A percentile compares a stretch with the other conserved stretches of the same genome.
phyloP scores from a whole-genome alignment of 225 moss, liverwort and hornwort genomes.

The Pseudisothecium myosuroides region DNA sequence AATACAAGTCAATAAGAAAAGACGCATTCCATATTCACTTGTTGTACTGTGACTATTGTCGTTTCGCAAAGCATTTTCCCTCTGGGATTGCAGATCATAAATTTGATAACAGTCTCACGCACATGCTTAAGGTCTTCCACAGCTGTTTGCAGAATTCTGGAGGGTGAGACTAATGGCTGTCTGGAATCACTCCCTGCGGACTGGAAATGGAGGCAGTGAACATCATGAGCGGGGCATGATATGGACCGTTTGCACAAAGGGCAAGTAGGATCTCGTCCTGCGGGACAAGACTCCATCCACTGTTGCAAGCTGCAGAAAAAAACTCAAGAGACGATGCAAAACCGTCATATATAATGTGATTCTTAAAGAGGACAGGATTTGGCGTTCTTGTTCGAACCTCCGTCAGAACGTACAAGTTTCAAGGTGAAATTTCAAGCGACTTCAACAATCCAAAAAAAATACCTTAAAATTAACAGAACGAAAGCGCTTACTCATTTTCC shows the following conservation, averaged over 20 bases:
- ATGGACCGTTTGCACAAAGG: slow-evolving; percentile 41
- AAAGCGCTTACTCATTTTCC: neutral
- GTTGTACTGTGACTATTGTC: too few species aligned
- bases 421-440: neutral
- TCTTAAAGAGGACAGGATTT: neutral
- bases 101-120: neutral
- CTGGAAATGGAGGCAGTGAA: slow-evolving; percentile 65
- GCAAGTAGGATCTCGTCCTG: slow-evolving; percentile 34
- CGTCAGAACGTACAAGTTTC: neutral
- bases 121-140: neutral
- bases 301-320: slow-evolving; percentile 40
- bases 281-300: slow-evolving; percentile 55
- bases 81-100: neutral
- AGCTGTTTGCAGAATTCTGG: neutral
- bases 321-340: neutral
- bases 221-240: slow-evolving; percentile 25
- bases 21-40: neutral
- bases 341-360: neutral
- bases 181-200: slow-evolving; percentile 19
- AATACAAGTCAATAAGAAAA: neutral
- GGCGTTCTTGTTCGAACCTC: neutral
- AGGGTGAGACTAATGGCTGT: slow-evolving; percentile 3
- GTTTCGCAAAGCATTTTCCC: neutral
- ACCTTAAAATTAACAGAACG: too few species aligned
- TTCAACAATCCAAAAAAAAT: neutral